A percentile compares a stretch with the other conserved stretches of the same genome.
These are phyloP conservation scores for Cryptosporidium tyzzeri DNA, from an alignment of 169 alveolate species.

Conservation along the genomic window DNA sequence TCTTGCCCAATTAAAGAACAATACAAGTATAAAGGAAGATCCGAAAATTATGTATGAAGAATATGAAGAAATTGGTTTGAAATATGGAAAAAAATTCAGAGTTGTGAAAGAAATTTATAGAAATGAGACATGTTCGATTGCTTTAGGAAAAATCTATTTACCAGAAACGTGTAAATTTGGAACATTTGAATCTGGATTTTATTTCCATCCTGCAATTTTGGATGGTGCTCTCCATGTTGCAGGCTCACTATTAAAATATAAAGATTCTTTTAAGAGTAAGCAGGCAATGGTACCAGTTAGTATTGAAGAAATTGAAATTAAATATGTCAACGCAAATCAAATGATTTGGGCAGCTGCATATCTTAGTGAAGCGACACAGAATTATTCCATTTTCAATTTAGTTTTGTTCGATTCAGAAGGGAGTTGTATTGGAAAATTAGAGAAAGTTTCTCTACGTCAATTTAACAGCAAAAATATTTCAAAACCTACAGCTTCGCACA, in stretches of 20 bases:
- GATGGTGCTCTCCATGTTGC: slow-evolving; percentile 83
- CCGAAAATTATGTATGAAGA: slow-evolving; percentile 56
- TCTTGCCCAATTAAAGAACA: slow-evolving; percentile 6
- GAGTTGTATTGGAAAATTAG: slow-evolving; percentile 23
- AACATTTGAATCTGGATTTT: slow-evolving; percentile 79
- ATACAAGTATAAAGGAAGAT: slow-evolving; percentile 11
- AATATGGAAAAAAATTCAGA: slow-evolving; percentile 81
- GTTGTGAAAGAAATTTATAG: slow-evolving; percentile 70
- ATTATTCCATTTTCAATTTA: slow-evolving; percentile 56
- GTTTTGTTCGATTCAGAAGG: slow-evolving; percentile 54
- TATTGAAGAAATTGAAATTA: slow-evolving; percentile 74
- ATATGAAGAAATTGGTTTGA: slow-evolving; percentile 76
- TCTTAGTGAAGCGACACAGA: slow-evolving; percentile 9
- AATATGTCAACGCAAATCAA: slow-evolving; percentile 31
- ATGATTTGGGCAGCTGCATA: slow-evolving; percentile 76
- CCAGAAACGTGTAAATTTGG: slow-evolving; percentile 72
- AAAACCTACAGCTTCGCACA: neutral
- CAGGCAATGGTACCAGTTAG: slow-evolving; percentile 82
- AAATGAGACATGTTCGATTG: slow-evolving; percentile 75
- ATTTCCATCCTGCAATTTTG: slow-evolving; percentile 81
- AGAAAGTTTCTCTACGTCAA: slow-evolving; percentile 9
- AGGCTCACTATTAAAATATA: slow-evolving; percentile 52
- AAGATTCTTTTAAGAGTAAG: slow-evolving; percentile 19
- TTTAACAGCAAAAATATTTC: neutral
- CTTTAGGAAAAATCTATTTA: slow-evolving; percentile 68